Evolutionary conservation across 495 filamentous ascomycete species (phyloP).

Genomic region (Hyphodiscus hymeniophilus): DNA sequence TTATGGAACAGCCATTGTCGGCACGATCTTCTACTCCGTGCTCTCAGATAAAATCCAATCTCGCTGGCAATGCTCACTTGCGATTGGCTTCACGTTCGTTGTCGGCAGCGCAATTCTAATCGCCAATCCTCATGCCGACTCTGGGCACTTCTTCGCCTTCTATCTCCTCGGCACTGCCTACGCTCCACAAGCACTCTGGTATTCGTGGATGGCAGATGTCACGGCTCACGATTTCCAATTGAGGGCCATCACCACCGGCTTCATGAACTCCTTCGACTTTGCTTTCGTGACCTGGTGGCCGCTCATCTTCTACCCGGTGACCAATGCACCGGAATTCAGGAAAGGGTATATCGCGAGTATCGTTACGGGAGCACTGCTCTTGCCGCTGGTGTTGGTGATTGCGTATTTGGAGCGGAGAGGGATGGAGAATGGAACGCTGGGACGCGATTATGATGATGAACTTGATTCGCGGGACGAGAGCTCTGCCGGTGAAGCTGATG

Average conservation of each 20-base stretch:
- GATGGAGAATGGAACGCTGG: constrained; percentile 3
- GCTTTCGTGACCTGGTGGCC: constrained; percentile 15
- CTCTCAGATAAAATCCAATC: constrained; percentile 2
- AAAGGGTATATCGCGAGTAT: constrained; percentile 4
- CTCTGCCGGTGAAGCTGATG: no score
- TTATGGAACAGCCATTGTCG: constrained; percentile 11
- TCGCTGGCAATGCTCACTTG: background rate
- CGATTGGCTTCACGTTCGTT: background rate
- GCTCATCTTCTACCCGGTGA: constrained; percentile 3
- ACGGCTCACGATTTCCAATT: constrained; percentile 19
- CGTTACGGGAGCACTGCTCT: background rate
- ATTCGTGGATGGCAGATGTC: constrained; percentile 16
- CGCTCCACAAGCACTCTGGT: constrained; percentile 10
- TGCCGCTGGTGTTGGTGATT: constrained; percentile 1
- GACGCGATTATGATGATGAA: no score
- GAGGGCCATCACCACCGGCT: constrained; percentile 17
- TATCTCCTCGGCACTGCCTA: constrained; percentile 8
- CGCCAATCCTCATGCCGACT: constrained; percentile 3
- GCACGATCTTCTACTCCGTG: background rate
- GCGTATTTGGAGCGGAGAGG: constrained; percentile 1
- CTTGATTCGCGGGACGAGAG: no score
- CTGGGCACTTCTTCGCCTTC: constrained; percentile 18
- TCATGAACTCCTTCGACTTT: constrained; percentile 18
- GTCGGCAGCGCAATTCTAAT: constrained; percentile 17
- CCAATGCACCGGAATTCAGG: constrained; percentile 2